Base-by-base conservation (phyloP, 2,329 filamentous ascomycete species). In the Penicillium sp. region DNA sequence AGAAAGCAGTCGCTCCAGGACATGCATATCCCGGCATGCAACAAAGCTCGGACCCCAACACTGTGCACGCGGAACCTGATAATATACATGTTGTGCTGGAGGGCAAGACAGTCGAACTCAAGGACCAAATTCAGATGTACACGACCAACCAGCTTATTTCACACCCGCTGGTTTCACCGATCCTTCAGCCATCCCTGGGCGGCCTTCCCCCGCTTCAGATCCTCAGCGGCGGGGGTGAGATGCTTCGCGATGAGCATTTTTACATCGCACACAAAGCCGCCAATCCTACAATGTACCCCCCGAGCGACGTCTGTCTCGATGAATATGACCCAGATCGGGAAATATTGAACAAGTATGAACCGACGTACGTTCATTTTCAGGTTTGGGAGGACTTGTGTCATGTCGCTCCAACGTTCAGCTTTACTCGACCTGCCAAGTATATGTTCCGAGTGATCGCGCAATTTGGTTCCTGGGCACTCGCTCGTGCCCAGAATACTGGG, bases 341-440 rank as follows among this genome's bases (percentile, higher is more conserved):
- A 10, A 74, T 71, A 11, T 67, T 94, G 14, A 77, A 81, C 31
- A 86, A 82, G 58, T 95, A 91, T 72, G 85, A 86, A 53, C 90
- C 92, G 0, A 99, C 94, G 0, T 85, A 96, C 64, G 93, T 97
- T 0, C 92, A 97, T 69, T 81, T 99, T 2, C 94, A 97, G 70
- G 88, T 97, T 1, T 97, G 93, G 92, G 93, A 97, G 54, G 90
- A 96, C 65, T 78, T 97, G 2, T 97, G 94, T 66, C 93, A 97
- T 69, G 92, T 96, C 5, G 87, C 89, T 0, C 91, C 93, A 1
- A 97, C 92, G 0, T 81, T 97, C n/a, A 96, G 91, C 65, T 97
- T 96, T 71, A 97, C 93, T 0, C 84, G 88, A n/a, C 94, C 94
- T 0, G 94, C 93, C 42, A 97, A 97, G 71, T 90, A 89, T 75